Base-by-base conservation (phyloP, 768 basidiomycete species). In the Zangia roseola region DNA sequence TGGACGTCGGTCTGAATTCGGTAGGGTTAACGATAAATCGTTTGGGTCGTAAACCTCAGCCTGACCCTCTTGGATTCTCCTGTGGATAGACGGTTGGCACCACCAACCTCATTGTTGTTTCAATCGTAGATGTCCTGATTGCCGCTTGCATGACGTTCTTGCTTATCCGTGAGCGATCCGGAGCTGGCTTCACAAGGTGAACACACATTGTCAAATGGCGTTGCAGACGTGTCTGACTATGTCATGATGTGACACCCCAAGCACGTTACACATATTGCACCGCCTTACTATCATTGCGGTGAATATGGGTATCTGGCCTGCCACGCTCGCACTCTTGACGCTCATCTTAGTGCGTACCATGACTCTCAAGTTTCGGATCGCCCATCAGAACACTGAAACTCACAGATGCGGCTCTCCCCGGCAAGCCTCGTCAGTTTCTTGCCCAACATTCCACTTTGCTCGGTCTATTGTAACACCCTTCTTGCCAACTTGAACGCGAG, bases 301-400 rank as follows among this genome's bases (percentile, higher is more conserved):
- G 13, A 39, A 47, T n/a, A 43, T 43, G 2, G 71, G 78, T 1
- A 72, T 81, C 10, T 77, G 75, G 10, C 71, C 79, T 16, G 81
- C 83, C 50, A 76, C 77, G 0, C 63, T 59, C 6, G 65, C 74
- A 6, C 80, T 82, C 61, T 72, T 77, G 3, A 65, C 42, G 0
- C 2, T 40, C 12, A 79, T 49, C 76, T 77, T 10, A 74, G 84
- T 54, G 53, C 31, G 31, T 82, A 10, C 9, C 24, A 6, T 24
- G n/a, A n/a, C n/a, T n/a, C 10, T 6, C 26, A 7, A 9, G 26
- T 26, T 26, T 10, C n/a, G n/a, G n/a, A n/a, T n/a, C n/a, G n/a
- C n/a, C n/a, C n/a, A n/a, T n/a, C n/a, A n/a, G n/a, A n/a, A n/a
- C n/a, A n/a, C n/a, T n/a, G n/a, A n/a, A n/a, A n/a, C n/a, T n/a